phyloP scores from a whole-genome alignment of 192 early-diverging fungal genomes.

The Rhizophagus prolifer region DNA sequence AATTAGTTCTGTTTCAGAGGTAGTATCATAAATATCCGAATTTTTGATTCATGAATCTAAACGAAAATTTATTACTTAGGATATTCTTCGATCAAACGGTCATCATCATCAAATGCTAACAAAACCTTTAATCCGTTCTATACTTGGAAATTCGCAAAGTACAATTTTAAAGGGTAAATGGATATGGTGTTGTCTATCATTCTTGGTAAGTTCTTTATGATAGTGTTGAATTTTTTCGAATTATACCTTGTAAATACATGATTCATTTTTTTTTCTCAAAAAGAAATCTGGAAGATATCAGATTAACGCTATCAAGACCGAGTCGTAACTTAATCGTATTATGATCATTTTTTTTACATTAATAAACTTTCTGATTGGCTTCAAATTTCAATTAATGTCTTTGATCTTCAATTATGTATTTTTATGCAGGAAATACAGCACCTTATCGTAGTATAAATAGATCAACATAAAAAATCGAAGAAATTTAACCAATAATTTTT shows the following conservation, averaged over 20 bases:
- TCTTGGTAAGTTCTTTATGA: neutral
- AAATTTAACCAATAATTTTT: too few species aligned
- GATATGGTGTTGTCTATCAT: neutral
- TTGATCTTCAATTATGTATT: too few species aligned
- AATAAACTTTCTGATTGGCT: neutral
- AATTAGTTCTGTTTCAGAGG: neutral
- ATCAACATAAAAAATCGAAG: too few species aligned
- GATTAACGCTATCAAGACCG: neutral
- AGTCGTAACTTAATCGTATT: neutral
- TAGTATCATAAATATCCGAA: neutral
- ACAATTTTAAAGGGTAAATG: neutral
- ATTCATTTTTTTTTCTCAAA: neutral
- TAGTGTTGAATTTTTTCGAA: neutral
- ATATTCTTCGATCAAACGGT: neutral
- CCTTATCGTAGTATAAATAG: too few species aligned
- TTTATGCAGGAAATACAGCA: too few species aligned
- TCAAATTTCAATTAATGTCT: too few species aligned
- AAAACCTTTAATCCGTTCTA: neutral
- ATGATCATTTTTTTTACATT: too few species aligned
- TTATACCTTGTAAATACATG: too few species aligned
- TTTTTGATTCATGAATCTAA: neutral
- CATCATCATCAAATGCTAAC: neutral
- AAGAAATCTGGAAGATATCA: neutral
- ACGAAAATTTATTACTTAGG: neutral
- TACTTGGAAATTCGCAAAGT: neutral